These are phyloP conservation scores for Sequoia sempervirens DNA, from an alignment of 75 land plant genomes.

Conservation along the genomic window DNA sequence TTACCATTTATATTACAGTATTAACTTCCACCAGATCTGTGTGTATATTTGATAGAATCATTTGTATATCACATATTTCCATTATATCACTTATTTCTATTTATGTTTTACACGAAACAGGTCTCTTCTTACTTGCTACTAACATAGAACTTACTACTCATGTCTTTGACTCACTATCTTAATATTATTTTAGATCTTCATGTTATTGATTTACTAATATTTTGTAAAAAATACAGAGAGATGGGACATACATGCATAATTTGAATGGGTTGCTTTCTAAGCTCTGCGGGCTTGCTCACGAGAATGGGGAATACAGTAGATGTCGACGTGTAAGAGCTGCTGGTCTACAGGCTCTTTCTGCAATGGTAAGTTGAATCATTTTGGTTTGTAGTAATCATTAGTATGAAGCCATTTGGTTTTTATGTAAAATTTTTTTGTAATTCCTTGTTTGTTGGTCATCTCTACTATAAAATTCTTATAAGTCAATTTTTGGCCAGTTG, in stretches of 20 bases:
- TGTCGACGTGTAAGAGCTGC: conserved; percentile 52
- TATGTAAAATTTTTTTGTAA: neutral
- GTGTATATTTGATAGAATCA: neutral
- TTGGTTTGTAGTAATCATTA: neutral
- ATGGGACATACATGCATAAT: conserved; percentile 87
- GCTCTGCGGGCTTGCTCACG: conserved; percentile 66
- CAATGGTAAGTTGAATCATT: conserved; percentile 36
- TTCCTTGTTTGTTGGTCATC: neutral
- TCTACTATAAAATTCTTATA: neutral
- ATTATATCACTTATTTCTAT: neutral
- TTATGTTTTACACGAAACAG: neutral
- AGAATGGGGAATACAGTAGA: conserved; percentile 48
- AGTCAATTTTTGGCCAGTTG: neutral
- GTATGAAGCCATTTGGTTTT: neutral
- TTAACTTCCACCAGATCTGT: neutral
- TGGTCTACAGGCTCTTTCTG: conserved; percentile 71
- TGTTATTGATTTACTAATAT: conserved; percentile 7
- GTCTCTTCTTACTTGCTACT: neutral
- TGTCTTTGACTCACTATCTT: neutral
- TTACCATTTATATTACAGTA: neutral
- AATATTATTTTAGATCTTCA: neutral
- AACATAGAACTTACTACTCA: neutral
- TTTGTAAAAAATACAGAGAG: conserved; percentile 26
- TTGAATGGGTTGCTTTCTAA: conserved; percentile 74
- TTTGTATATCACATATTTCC: neutral